Base-by-base conservation (phyloP, 805 yeast genomes). In the Metschnikowia kofuensis region DNA sequence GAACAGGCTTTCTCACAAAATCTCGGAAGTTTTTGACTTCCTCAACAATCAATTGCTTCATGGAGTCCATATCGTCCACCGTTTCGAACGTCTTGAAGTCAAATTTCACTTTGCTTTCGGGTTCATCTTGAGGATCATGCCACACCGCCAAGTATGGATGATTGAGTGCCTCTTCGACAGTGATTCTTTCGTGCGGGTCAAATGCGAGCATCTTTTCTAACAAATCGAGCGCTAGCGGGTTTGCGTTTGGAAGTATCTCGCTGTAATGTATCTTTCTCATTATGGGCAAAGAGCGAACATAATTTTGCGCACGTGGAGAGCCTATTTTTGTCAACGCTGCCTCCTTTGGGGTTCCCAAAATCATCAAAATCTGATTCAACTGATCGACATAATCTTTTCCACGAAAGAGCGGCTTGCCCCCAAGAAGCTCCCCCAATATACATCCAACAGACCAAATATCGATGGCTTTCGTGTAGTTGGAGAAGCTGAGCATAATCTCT, bases 401-500 rank as follows among this genome's bases (percentile, higher is more conserved):
- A 57, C 92, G 86, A 71, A 94, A 94, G 21, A 94, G 77, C 1
- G 99, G 97, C 59, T 82, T 81, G 0, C 97, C 91, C 2, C 96
- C 96, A 15, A 94, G 70, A 53, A 94, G 77, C 65, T 94, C 99
- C 1, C 98, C 99, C 47, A 94, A 72, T 50, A 94, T 91, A 70
- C 99, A 94, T 2, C 99, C 99, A 16, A 94, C 96, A 0, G 97
- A 89, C 99, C 99, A 94, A 49, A 94, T 79, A 67, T 94, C 99
- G 51, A 94, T 92, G 26, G 99, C 97, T 70, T 89, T 91, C 6
- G 98, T 88, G 67, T 92, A 92, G 50, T 91, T 89, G 66, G 94
- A 96, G 72, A 88, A 89, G 55, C 95, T 85, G 47, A 94, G 76
- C 90, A 94, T 92, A 68, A 94, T 90, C 64, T 94, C 99, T 0